phyloP scores from a whole-genome alignment of 2,329 filamentous ascomycete genomes.

The Botrytis paeoniae region DNA sequence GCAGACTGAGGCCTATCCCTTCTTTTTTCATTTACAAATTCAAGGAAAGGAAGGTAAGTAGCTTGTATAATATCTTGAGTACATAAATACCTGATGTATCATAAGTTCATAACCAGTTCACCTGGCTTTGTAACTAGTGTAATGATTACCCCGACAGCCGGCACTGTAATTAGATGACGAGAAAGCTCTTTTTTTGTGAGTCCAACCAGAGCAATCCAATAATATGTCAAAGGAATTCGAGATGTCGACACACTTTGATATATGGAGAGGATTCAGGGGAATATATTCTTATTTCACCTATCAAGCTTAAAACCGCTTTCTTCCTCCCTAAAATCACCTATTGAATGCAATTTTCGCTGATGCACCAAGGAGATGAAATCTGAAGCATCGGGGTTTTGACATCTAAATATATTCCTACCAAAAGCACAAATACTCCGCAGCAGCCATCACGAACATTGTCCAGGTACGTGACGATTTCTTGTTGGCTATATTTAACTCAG shows the following conservation, averaged over 20 bases:
- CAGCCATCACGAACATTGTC: background rate
- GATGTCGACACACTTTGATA: fast-evolving
- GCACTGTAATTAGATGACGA: fast-evolving
- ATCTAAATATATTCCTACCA: background rate
- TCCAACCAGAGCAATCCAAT: fast-evolving
- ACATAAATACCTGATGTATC: no score
- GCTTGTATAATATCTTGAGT: no score
- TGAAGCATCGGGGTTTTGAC: background rate
- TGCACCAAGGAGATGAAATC: fast-evolving
- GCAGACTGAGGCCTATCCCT: background rate
- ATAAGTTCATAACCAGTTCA: no score
- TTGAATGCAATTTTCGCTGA: background rate
- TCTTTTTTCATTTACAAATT: background rate
- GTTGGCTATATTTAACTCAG: background rate
- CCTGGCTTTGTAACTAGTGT: background rate
- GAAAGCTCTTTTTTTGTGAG: background rate
- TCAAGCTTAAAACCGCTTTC: background rate
- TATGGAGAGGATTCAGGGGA: no score
- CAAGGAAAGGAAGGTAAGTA: background rate
- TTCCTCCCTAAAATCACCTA: background rate
- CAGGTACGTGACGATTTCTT: background rate
- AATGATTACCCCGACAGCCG: background rate
- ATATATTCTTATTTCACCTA: background rate
- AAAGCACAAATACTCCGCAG: background rate
- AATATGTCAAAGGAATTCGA: background rate